Evolutionary conservation across 441 rosid genomes (phyloP), one percentile per base, ranked within the genome.

Genomic region (Croton laevigatus): DNA sequence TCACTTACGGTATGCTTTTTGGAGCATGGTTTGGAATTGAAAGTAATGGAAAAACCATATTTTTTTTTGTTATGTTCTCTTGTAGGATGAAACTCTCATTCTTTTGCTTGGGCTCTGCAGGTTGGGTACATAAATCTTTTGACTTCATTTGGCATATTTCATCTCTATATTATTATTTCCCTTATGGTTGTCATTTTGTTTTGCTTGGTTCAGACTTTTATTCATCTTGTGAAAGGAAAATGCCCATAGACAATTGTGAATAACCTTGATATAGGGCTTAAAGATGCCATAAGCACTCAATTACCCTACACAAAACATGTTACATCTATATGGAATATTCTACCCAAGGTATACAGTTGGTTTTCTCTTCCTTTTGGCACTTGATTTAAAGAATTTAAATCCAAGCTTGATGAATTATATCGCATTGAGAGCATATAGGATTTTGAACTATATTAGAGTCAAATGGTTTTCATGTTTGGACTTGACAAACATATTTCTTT

Each of bases 31-130:
- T 91, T 73, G 97, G 96, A 8, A 90, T 90, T 34, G 88, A 91
- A 46, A 85, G 78, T 77, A 73, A 84, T 73, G 98, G 98, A 14
- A 86, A 81, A 42, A 77, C 89, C 6, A 70, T 91, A 74, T n/a
- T n/a, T 77, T 87, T 69, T 84, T 91, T 67, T 96, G 96, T 20
- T 94, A 89, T 83, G 88, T 74, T 58, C 79, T 91, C 79, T 84
- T 94, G 73, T 96, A 89, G 77, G 98, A 88, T 62, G 97, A 91
- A 74, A 88, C 78, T 73, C 74, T 37, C 78, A 48, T 58, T 90
- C 98, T 42, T 89, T 88, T 65, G 49, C 85, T 53, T 94, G 98
- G 96, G 98, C 97, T 68, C 75, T 90, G 78, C 97, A 93, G 98
- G 98, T 93, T 84, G 74, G 91, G 16, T 53, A 37, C 60, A 49